A percentile compares a stretch with the other conserved stretches of the same genome.
Conservation (phyloP, 2,329 filamentous ascomycete genomes). For the Arthrinium phaeospermum region DNA sequence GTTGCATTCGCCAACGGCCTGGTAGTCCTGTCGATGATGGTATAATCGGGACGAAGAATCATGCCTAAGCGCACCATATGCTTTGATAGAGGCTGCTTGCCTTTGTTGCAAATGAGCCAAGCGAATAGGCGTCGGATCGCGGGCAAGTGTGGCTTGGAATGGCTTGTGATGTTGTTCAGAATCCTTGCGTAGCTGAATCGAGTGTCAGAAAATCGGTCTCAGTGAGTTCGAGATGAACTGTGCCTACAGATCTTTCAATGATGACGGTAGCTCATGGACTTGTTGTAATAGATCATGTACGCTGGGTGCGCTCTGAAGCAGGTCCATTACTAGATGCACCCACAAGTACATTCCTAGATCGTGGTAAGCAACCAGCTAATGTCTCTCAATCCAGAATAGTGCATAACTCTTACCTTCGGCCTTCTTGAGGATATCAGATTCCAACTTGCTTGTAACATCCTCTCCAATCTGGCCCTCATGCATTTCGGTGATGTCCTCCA, state of each 20-base stretch:
- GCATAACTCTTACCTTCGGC: not conserved
- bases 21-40: not conserved
- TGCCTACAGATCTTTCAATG: not conserved
- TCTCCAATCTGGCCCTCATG: too few relatives aligned
- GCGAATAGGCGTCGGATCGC: not conserved
- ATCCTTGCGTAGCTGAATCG: not conserved
- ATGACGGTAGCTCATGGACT: not conserved
- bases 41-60: not conserved
- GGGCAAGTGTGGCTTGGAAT: not conserved
- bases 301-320: not conserved
- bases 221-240: rapidly evolving
- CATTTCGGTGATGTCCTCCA: not conserved
- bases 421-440: not conserved
- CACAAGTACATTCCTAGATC: not conserved
- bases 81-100: not conserved
- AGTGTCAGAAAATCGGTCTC: not conserved
- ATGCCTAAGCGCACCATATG: not conserved
- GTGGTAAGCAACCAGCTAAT: not conserved
- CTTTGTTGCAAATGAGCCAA: not conserved
- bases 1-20: not conserved
- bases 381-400: too few relatives aligned
- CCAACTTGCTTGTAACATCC: not conserved
- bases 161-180: not conserved
- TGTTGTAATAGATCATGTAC: not conserved
- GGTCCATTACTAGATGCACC: not conserved